Evolutionary conservation across 192 early-diverging fungal species (phyloP), one percentile per base, ranked within the genome.

Genomic region (Backusella tuberculispora): DNA sequence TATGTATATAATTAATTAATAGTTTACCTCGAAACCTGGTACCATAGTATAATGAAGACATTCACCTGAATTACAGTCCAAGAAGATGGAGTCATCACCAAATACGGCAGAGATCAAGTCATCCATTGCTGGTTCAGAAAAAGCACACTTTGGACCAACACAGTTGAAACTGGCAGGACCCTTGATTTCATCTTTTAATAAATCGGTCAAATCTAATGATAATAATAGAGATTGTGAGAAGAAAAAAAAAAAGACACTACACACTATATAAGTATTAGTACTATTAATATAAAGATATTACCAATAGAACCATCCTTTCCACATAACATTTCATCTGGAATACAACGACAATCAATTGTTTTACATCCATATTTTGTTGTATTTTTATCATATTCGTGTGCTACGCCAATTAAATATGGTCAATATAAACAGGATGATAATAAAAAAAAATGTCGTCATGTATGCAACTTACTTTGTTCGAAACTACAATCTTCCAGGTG

Each of bases 41-140:
- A 96, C 85, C 79, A 94, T 89, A 34, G 90, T 92, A 71, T 92
- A 92, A 79, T 96, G 94, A 63, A 96, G 73, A 75, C 96, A 98
- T 81, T 96, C 94, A 34, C 96, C 95, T 44, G 91, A 90, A 63
- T 82, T 76, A 73, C 96, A 98, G 19, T 80, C 71, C 77, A 98
- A 85, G 37, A 88, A 89, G 76, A 98, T 95, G 15, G 90, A 89
- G 29, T 87, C 85, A 64, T 98, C 96, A 41, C 93, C 95, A 85
- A 96, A 95, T 42, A 96, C 84, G 5, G 82, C 69, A 8, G 83
- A 82, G 34, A 98, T 96, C 24, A 94, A 83, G n/a, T 91, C 88
- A 79, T 96, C 92, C 89, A 96, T 95, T 40, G 90, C 90, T 9
- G 90, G 89, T 75, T 95, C 91, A 85, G 83, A 80, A 71, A 94